Percentiles rank a stretch among this genome's conserved stretches.
phyloP scores from a whole-genome alignment of 192 early-diverging fungal genomes.

The Coemansia sp. region DNA sequence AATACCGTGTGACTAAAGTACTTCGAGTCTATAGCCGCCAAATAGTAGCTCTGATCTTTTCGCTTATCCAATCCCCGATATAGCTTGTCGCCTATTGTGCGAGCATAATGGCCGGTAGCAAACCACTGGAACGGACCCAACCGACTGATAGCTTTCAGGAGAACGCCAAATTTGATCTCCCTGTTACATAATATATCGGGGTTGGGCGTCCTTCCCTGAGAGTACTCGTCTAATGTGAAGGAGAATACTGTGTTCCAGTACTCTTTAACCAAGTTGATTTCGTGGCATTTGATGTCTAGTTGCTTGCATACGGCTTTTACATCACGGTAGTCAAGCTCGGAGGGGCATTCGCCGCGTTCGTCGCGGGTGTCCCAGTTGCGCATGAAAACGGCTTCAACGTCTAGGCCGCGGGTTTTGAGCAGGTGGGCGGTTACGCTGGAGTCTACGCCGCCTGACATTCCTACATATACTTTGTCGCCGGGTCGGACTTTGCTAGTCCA shows the following conservation, averaged over 20 bases:
- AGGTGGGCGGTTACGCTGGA: constrained; percentile 83
- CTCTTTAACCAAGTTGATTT: constrained; percentile 77
- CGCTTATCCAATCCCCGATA: constrained; percentile 58
- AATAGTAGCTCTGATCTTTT: constrained; percentile 96
- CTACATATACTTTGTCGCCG: constrained; percentile 63
- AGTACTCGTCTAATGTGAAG: constrained; percentile 71
- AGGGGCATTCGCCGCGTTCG: constrained; percentile 74
- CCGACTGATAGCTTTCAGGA: constrained; percentile 58
- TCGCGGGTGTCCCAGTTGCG: constrained; percentile 92
- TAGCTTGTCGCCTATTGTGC: constrained; percentile 1
- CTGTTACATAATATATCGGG: constrained; percentile 91
- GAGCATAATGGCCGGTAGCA: constrained; percentile 68
- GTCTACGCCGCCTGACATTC: constrained; percentile 95
- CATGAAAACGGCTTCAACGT: constrained; percentile 86
- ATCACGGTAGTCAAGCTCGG: constrained; percentile 73
- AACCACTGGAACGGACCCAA: constrained; percentile 42
- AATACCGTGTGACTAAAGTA: constrained; percentile 61
- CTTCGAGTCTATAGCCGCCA: constrained; percentile 59
- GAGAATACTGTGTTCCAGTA: constrained; percentile 93
- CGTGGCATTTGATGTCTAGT: constrained; percentile 65
- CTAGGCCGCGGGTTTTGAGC: constrained; percentile 59
- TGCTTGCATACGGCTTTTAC: constrained; percentile 68
- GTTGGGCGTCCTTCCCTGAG: constrained; percentile 78
- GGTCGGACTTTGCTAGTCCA: constrained; percentile 7
- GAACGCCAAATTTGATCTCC: constrained; percentile 91